Percentiles rank a stretch among this genome's conserved stretches.
These are phyloP conservation scores for Phytophthora vignae DNA, from an alignment of 352 stramenopile species.

Conservation along the genomic window DNA sequence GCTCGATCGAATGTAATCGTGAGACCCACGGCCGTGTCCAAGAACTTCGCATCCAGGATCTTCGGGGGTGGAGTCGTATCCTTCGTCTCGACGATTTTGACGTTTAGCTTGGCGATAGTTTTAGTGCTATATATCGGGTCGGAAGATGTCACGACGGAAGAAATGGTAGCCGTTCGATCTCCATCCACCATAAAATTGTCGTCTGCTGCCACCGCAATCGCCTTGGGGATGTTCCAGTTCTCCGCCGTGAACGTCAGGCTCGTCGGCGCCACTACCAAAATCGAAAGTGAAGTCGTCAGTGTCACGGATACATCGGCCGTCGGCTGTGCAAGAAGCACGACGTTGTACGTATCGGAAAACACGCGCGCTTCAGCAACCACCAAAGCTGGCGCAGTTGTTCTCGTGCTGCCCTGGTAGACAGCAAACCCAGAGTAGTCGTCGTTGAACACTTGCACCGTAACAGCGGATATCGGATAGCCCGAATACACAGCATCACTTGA, in stretches of 20 bases:
- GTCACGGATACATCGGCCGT: slow-evolving; percentile 45
- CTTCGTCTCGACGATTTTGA: slow-evolving; percentile 71
- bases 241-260: slow-evolving; percentile 44
- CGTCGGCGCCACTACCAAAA: slow-evolving; percentile 51
- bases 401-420: slow-evolving; percentile 47
- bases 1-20: slow-evolving; percentile 57
- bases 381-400: slow-evolving; percentile 45
- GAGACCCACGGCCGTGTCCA: slow-evolving; percentile 55
- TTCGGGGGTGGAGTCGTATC: slow-evolving; percentile 67
- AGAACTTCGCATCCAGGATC: slow-evolving; percentile 58
- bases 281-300: slow-evolving; percentile 39
- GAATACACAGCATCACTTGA: slow-evolving; percentile 54
- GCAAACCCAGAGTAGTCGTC: slow-evolving; percentile 58
- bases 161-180: slow-evolving; percentile 49
- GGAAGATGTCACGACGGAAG: slow-evolving; percentile 28
- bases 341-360: slow-evolving; percentile 57
- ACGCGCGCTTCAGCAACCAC: slow-evolving; percentile 58
- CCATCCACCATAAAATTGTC: slow-evolving; percentile 57
- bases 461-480: slow-evolving; percentile 15
- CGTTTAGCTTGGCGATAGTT: slow-evolving; percentile 35
- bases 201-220: slow-evolving; percentile 51
- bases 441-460: slow-evolving; percentile 58
- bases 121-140: slow-evolving; percentile 46
- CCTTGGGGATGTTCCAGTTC: slow-evolving; percentile 62
- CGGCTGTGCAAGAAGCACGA: slow-evolving; percentile 58